These are phyloP conservation scores for Aspergillus ibericus DNA, from an alignment of 2,329 filamentous ascomycete genomes.

Conservation along the genomic window DNA sequence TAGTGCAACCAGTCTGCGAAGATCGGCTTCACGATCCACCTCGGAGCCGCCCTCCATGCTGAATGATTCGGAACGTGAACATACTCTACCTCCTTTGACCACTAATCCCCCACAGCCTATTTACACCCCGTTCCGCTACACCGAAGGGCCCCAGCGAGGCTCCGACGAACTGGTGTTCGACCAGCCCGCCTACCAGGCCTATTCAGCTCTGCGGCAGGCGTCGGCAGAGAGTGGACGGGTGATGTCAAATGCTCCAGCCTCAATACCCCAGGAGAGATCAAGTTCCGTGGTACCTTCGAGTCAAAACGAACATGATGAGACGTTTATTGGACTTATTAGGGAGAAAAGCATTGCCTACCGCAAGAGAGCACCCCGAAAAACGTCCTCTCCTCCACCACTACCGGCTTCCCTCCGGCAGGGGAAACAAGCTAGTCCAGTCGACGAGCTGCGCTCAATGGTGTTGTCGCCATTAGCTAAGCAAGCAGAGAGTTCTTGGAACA, in stretches of 20 bases:
- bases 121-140: conserved; percentile 49
- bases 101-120: conserved; percentile 42
- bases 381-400: conserved; percentile 29
- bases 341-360: conserved; percentile 47
- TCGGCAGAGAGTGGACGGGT: conserved; percentile 46
- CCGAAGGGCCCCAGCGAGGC: conserved; percentile 43
- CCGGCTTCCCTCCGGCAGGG: conserved; percentile 36
- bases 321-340: conserved; percentile 49
- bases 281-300: conserved; percentile 21
- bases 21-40: conserved; percentile 28
- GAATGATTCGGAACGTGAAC: conserved; percentile 19
- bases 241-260: conserved; percentile 37
- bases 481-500: conserved; percentile 35
- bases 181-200: conserved; percentile 48
- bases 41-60: conserved; percentile 29
- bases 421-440: conserved; percentile 27
- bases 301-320: conserved; percentile 42
- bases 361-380: conserved; percentile 26
- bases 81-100: conserved; percentile 29
- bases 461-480: conserved; percentile 35
- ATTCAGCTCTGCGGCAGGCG: conserved; percentile 48
- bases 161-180: conserved; percentile 41
- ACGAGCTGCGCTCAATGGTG: conserved; percentile 38
- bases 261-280: conserved; percentile 17
- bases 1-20: conserved; percentile 19